Percentiles rank a stretch among this genome's conserved stretches.
phyloP scores from a whole-genome alignment of 192 early-diverging fungal species.

The Jimgerdemannia lactiflua region DNA sequence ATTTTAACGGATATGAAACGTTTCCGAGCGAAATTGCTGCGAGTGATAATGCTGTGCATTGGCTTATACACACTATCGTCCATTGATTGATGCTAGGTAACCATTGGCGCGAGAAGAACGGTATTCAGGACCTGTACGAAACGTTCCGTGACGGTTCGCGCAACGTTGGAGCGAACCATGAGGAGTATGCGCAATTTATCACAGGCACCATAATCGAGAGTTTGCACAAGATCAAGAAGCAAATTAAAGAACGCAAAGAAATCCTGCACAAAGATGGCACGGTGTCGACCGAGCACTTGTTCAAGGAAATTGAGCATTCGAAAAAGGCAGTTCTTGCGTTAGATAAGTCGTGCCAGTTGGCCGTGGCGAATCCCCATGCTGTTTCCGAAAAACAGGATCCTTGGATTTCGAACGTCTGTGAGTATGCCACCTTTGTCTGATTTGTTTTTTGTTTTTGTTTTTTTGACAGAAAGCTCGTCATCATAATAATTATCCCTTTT shows the following conservation, averaged over 20 bases:
- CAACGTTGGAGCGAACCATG: slow-evolving; percentile 35
- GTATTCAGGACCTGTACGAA: slow-evolving; percentile 32
- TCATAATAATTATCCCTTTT: neutral
- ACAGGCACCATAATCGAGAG: slow-evolving; percentile 31
- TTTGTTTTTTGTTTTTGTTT: slow-evolving; percentile 2
- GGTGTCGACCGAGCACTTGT: slow-evolving; percentile 32
- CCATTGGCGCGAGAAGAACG: slow-evolving; percentile 28
- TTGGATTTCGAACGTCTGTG: slow-evolving; percentile 34
- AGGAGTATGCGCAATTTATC: slow-evolving; percentile 24
- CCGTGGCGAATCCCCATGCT: neutral
- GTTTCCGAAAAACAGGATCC: slow-evolving; percentile 17
- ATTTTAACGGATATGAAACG: too few relatives aligned
- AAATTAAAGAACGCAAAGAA: slow-evolving; percentile 41
- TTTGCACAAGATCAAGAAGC: slow-evolving; percentile 31
- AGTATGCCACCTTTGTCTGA: slow-evolving; percentile 6
- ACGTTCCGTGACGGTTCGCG: slow-evolving; percentile 30
- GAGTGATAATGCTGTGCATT: too few relatives aligned
- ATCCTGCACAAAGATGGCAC: slow-evolving; percentile 28
- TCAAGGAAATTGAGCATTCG: slow-evolving; percentile 37
- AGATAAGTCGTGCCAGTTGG: slow-evolving; percentile 22
- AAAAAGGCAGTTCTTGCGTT: slow-evolving; percentile 32
- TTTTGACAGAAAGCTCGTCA: neutral
- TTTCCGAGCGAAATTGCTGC: too few relatives aligned
- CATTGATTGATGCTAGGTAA: too few relatives aligned
- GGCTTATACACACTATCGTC: too few relatives aligned